These are phyloP conservation scores for Fomitopsis schrenkii DNA, from an alignment of 1,284 basidiomycete genomes.

Conservation along the genomic window DNA sequence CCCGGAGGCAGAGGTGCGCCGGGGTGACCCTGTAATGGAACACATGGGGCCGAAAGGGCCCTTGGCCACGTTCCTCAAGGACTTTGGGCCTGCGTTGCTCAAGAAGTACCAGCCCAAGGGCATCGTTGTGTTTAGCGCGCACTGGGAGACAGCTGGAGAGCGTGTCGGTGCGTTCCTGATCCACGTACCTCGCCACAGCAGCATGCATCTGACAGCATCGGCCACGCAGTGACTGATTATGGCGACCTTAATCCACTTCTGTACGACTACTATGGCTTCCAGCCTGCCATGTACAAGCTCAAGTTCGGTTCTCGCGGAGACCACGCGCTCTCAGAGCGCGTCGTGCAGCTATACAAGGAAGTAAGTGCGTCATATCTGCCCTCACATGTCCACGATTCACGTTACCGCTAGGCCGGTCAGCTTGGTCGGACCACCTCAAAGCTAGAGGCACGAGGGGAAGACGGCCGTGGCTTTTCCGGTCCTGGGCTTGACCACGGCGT, in stretches of 20 bases:
- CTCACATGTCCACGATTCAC: neutral
- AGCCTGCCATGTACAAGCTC: slow-evolving; percentile 51
- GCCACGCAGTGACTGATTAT: slow-evolving; percentile 41
- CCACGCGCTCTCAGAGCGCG: slow-evolving; percentile 45
- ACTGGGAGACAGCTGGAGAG: slow-evolving; percentile 66
- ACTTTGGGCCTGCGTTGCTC: slow-evolving; percentile 64
- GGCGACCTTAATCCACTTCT: slow-evolving; percentile 68
- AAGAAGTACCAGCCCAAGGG: slow-evolving; percentile 71
- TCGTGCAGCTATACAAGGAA: slow-evolving; percentile 58
- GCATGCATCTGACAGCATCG: neutral
- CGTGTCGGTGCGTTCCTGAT: slow-evolving; percentile 39
- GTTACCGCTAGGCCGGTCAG: slow-evolving; percentile 44
- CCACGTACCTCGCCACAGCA: neutral
- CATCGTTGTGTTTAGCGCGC: slow-evolving; percentile 77
- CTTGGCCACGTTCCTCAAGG: slow-evolving; percentile 56
- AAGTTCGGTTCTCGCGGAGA: slow-evolving; percentile 68
- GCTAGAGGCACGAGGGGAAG: slow-evolving; percentile 55
- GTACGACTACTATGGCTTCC: slow-evolving; percentile 73
- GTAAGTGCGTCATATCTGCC: slow-evolving; percentile 25
- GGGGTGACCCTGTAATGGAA: slow-evolving; percentile 25
- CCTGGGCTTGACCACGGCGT: slow-evolving; percentile 68
- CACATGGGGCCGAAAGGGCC: slow-evolving; percentile 49
- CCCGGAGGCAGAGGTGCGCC: slow-evolving; percentile 20
- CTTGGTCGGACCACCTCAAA: slow-evolving; percentile 46
- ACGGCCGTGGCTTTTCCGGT: slow-evolving; percentile 63